Percentiles rank a stretch among this genome's conserved stretches.
phyloP scores from a whole-genome alignment of 108 stramenopile genomes.

The Nitzschia sp. region DNA sequence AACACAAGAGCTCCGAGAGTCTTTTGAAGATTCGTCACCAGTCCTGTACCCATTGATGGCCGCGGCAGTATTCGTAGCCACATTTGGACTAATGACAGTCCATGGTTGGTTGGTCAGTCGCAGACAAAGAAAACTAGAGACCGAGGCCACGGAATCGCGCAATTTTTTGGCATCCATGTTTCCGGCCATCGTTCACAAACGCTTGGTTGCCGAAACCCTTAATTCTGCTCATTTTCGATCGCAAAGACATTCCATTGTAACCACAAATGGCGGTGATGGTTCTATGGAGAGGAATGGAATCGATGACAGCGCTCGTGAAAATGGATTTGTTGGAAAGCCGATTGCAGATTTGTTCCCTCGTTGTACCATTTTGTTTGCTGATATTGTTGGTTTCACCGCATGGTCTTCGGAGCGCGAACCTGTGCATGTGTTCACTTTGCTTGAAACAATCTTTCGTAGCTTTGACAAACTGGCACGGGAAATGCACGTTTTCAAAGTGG shows the following conservation, averaged over 20 bases:
- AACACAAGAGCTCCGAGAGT: background rate
- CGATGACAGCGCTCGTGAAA: background rate
- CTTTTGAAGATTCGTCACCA: background rate
- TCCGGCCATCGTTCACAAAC: background rate
- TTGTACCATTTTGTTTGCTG: constrained; percentile 7
- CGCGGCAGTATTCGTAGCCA: background rate
- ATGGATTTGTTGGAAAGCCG: background rate
- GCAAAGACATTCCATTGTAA: background rate
- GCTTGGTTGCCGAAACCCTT: background rate
- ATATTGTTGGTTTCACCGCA: constrained; percentile 8
- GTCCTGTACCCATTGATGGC: background rate
- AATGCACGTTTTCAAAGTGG: constrained; percentile 10
- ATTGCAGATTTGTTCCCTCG: constrained; percentile 13
- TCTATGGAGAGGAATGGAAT: background rate
- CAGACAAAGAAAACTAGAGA: background rate
- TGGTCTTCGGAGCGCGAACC: constrained; percentile 9
- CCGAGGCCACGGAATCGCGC: background rate
- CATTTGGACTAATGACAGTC: background rate
- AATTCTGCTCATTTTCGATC: background rate
- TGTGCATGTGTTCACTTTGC: background rate
- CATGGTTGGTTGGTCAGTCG: background rate
- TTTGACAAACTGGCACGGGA: constrained; percentile 4
- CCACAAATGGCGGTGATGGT: background rate
- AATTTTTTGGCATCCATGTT: background rate
- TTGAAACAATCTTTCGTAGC: background rate